phyloP scores from a whole-genome alignment of 1,284 basidiomycete genomes.

The Meira miltonrushii region DNA sequence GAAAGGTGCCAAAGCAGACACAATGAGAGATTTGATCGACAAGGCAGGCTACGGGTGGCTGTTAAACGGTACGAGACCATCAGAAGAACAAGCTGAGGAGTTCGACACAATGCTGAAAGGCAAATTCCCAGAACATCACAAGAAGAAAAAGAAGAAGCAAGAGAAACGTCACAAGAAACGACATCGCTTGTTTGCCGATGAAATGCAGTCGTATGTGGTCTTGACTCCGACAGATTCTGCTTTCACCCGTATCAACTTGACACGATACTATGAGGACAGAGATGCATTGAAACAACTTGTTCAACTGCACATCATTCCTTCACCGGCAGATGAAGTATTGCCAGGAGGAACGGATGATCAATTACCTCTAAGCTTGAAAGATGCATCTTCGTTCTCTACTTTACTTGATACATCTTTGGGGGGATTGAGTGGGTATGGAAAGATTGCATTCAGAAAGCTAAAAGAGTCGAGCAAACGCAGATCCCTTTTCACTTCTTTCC shows the following conservation, averaged over 20 bases:
- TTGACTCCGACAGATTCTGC: conserved; percentile 87
- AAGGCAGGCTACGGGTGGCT: conserved; percentile 67
- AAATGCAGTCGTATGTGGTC: conserved; percentile 52
- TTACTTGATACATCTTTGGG: conserved; percentile 35
- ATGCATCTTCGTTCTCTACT: conserved; percentile 25
- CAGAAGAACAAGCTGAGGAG: conserved; percentile 18
- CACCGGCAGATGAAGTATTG: conserved; percentile 43
- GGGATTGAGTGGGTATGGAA: conserved; percentile 33
- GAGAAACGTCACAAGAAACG: conserved; percentile 13
- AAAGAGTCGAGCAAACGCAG: background rate
- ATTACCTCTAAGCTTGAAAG: conserved; percentile 27
- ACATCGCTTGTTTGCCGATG: conserved; percentile 14
- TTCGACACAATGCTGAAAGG: conserved; percentile 10
- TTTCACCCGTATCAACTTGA: conserved; percentile 82
- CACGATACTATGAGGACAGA: conserved; percentile 61
- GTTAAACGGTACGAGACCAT: conserved; percentile 65
- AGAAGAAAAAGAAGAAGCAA: conserved; percentile 8
- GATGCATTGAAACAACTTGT: conserved; percentile 64
- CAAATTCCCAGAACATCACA: background rate
- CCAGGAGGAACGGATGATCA: conserved; percentile 19
- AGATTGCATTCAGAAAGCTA: conserved; percentile 26
- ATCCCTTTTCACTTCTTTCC: too few relatives aligned
- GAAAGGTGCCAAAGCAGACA: conserved; percentile 70
- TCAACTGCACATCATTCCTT: conserved; percentile 79
- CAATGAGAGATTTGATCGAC: conserved; percentile 75